phyloP scores from a whole-genome alignment of 148 eudicot genomes.

The Hydrangea macrophylla region DNA sequence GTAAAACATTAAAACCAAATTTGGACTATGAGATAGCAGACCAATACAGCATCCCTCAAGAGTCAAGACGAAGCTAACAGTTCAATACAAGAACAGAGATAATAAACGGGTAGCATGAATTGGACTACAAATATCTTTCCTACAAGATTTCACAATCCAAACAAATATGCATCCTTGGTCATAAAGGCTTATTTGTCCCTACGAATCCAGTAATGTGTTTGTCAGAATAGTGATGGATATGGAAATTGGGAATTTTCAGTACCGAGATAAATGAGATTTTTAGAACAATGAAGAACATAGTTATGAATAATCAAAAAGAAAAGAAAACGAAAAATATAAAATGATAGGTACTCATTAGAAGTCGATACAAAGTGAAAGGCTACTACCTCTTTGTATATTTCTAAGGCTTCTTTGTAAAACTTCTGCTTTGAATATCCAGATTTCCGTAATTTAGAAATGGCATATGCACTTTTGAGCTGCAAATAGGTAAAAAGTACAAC shows the following conservation, averaged over 20 bases:
- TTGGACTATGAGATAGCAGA: conserved; percentile 8
- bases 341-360: neutral
- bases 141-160: conserved; percentile 3
- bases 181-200: no score
- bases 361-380: neutral
- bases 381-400: conserved; percentile 89
- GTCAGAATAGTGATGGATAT: no score
- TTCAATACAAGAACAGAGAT: neutral
- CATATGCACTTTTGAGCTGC: conserved; percentile 94
- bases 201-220: no score
- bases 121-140: neutral
- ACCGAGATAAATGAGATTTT: no score
- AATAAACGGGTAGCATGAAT: conserved; percentile 2
- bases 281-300: no score
- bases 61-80: no score
- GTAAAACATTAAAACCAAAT: conserved; percentile 8
- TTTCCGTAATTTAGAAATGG: conserved; percentile 72
- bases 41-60: neutral
- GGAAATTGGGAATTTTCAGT: no score
- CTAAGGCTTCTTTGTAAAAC: conserved; percentile 78
- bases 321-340: neutral
- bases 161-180: no score
- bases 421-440: conserved; percentile 75
- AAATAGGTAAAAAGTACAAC: conserved; percentile 16
- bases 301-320: no score